phyloP scores from a whole-genome alignment of 768 basidiomycete species.

The Lactarius trivialis region DNA sequence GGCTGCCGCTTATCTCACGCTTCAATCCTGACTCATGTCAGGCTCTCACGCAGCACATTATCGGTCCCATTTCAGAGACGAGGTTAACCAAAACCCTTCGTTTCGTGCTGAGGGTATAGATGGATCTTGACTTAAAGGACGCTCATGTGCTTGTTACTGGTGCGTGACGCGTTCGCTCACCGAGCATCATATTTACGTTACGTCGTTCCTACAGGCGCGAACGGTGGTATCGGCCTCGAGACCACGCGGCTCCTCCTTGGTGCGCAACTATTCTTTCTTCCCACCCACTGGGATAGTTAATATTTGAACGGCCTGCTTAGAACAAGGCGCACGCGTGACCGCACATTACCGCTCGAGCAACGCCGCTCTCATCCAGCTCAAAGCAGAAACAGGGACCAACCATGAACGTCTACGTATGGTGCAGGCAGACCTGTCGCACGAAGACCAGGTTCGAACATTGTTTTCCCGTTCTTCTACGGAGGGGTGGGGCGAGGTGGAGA shows the following conservation, averaged over 20 bases:
- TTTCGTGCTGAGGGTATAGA: too few species aligned
- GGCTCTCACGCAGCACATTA: too few species aligned
- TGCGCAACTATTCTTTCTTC: constrained; percentile 21
- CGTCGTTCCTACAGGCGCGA: constrained; percentile 44
- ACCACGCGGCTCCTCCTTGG: constrained; percentile 52
- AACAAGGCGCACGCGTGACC: constrained; percentile 63
- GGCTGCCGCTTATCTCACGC: too few species aligned
- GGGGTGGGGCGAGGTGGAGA: constrained; percentile 41
- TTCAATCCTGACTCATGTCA: too few species aligned
- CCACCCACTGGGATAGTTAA: too few species aligned
- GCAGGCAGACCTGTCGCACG: constrained; percentile 55
- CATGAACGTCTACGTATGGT: constrained; percentile 29
- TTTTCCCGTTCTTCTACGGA: constrained; percentile 35
- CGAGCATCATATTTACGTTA: background rate
- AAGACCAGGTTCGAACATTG: constrained; percentile 44
- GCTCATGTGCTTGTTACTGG: constrained; percentile 64
- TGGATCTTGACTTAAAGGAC: too few species aligned
- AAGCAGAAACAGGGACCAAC: background rate
- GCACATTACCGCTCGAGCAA: constrained; percentile 61
- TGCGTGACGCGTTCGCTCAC: constrained; percentile 24
- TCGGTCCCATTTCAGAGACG: too few species aligned
- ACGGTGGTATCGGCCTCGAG: constrained; percentile 68
- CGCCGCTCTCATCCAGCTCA: constrained; percentile 37
- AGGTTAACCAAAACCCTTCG: too few species aligned
- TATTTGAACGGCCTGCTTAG: constrained; percentile 24